Base-by-base conservation (phyloP, 371 early-diverging fungal species). In the Funneliformis caledonium region DNA sequence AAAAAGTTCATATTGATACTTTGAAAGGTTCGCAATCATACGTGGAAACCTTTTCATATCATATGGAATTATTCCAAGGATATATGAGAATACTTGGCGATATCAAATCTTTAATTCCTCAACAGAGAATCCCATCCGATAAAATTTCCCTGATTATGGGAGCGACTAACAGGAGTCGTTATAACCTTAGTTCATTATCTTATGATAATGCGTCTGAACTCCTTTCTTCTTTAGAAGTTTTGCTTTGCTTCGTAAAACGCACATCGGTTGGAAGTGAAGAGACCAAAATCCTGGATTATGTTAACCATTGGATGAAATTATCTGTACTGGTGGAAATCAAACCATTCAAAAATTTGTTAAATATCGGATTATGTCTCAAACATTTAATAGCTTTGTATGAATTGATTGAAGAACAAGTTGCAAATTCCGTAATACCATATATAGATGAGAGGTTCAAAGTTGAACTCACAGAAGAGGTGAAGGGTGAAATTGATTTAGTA, bases 261-360 rank as follows among this genome's bases (percentile, higher is more conserved):
- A 81, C 65, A 45, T 59, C 80, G 7, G 47, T 60, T 50, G 80
- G 68, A 4, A 70, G 60, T 60, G 47, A 70, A 26, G 68, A 76
- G 19, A 79, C 80, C 11, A n/a, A 22, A n/a, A 56, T 81, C 6
- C 65, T 19, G 6, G 78, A 81, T 14, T 81, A 80, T 31, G 68
- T 76, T 64, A 65, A 81, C 12, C 80, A 81, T 33, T 81, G 81
- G 81, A 78, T 81, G 50, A 80, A 81, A 70, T 31, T 80, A 50
- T 62, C 78, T 19, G 52, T 26, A 5, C 31, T 81, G 12, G 22
- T 68, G 4, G 42, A 79, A 22, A 59, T 59, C 50, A 52, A 59
- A 56, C 31, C 37, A 8, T 56, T 81, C 14, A 14, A 3, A 8
- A 31, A 56, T 16, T 68, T 78, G 12, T 45, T 76, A 16, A 42